Conservation (phyloP, 768 basidiomycete genomes). For the Mycena galericulata region DNA sequence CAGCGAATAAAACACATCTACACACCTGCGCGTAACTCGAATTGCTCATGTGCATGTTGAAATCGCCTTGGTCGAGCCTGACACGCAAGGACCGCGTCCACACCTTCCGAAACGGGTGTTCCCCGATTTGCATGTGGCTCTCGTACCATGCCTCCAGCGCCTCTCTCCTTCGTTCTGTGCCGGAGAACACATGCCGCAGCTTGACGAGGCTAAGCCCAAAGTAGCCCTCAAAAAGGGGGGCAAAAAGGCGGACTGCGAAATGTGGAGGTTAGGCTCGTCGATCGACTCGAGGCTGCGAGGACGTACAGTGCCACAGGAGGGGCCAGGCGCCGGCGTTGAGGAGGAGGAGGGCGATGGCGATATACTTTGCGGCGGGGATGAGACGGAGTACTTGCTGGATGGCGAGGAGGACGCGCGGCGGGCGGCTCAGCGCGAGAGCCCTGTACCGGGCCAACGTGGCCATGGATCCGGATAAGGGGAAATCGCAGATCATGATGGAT, state of each 20-base stretch:
- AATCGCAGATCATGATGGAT: no score
- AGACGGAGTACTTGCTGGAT: neutral
- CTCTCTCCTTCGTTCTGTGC: slow-evolving; percentile 40
- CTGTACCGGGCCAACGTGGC: no score
- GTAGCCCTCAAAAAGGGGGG: slow-evolving; percentile 2
- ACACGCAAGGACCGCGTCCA: slow-evolving; percentile 63
- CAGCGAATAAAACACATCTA: no score
- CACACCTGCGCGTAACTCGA: slow-evolving; percentile 64
- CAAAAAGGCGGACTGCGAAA: slow-evolving; percentile 16
- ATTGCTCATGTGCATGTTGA: slow-evolving; percentile 82
- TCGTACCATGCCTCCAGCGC: slow-evolving; percentile 26
- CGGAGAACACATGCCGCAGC: slow-evolving; percentile 49
- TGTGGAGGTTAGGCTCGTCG: neutral
- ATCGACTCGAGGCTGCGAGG: neutral
- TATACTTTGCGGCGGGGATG: slow-evolving; percentile 9
- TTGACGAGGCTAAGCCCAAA: slow-evolving; percentile 43
- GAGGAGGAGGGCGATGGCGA: slow-evolving; percentile 3
- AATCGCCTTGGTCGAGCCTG: slow-evolving; percentile 78
- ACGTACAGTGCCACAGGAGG: slow-evolving; percentile 29
- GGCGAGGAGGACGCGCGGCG: neutral
- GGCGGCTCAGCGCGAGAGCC: no score
- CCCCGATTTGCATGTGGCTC: slow-evolving; percentile 56
- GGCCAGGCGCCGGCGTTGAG: slow-evolving; percentile 27
- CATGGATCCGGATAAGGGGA: no score
- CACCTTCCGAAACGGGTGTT: slow-evolving; percentile 64